phyloP scores from a whole-genome alignment of 352 stramenopile genomes.

The Globisporangium acanthophoron region DNA sequence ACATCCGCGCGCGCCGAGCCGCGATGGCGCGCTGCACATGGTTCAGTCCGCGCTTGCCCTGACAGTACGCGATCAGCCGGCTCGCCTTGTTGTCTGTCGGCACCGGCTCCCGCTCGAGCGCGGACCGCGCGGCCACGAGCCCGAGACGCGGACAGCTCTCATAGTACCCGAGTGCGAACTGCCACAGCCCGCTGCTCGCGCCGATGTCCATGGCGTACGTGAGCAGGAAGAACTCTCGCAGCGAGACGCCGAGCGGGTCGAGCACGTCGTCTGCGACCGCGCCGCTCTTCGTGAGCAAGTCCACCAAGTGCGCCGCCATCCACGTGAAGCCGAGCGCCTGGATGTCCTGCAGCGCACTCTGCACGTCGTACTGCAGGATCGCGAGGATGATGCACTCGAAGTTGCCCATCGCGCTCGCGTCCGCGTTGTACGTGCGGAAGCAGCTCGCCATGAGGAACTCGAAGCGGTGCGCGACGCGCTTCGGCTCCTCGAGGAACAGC shows the following conservation, averaged over 20 bases:
- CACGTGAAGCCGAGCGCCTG: conserved; percentile 61
- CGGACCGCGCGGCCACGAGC: conserved; percentile 27
- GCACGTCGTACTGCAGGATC: conserved; percentile 73
- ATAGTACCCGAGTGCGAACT: conserved; percentile 59
- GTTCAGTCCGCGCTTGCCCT: conserved; percentile 37
- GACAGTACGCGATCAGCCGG: conserved; percentile 49
- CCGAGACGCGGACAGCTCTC: conserved; percentile 57
- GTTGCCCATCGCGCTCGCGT: conserved; percentile 49
- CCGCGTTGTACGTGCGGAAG: conserved; percentile 38
- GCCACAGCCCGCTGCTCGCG: conserved; percentile 53
- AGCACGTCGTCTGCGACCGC: conserved; percentile 46
- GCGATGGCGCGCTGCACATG: conserved; percentile 30
- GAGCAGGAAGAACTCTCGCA: conserved; percentile 56
- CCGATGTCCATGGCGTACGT: conserved; percentile 68
- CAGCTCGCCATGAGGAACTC: conserved; percentile 79
- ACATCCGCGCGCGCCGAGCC: conserved; percentile 33
- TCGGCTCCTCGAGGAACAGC: conserved; percentile 70
- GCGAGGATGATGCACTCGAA: conserved; percentile 81
- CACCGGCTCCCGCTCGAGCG: conserved; percentile 42
- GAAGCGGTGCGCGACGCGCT: conserved; percentile 64
- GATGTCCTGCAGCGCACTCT: conserved; percentile 61
- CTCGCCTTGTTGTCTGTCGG: conserved; percentile 52
- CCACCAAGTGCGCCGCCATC: conserved; percentile 64
- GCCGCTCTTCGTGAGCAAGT: conserved; percentile 53
- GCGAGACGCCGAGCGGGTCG: conserved; percentile 37